Evolutionary conservation across 2,329 filamentous ascomycete species (phyloP).

Genomic region (Grosmannia penicillata): DNA sequence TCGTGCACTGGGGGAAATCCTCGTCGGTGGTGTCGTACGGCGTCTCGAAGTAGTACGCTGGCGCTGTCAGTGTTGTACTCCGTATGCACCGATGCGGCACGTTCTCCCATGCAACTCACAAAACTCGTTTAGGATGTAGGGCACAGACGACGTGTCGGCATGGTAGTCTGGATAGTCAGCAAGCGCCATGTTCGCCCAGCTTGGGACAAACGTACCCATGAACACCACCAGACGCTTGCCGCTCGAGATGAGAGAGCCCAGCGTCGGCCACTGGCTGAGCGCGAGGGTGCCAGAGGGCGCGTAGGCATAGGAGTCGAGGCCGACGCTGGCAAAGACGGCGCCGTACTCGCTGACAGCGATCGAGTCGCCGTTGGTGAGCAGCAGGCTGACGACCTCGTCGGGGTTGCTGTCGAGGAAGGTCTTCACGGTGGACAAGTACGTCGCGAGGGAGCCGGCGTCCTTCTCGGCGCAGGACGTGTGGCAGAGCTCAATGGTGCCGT

Average conservation of each 20-base stretch:
- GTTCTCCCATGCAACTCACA: too few species aligned
- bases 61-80: conserved; percentile 21
- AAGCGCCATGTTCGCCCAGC: too few species aligned
- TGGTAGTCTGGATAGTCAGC: conserved; percentile 40
- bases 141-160: conserved; percentile 30
- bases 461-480: conserved; percentile 48
- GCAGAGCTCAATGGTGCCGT: conserved; percentile 41
- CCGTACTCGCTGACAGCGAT: conserved; percentile 40
- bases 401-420: conserved; percentile 43
- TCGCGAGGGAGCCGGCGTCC: conserved; percentile 40
- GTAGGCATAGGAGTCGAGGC: conserved; percentile 43
- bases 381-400: conserved; percentile 46
- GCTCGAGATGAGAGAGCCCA: conserved; percentile 47
- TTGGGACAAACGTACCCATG: conserved; percentile 33
- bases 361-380: conserved; percentile 48
- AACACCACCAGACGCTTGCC: conserved; percentile 55
- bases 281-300: conserved; percentile 25
- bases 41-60: conserved; percentile 51
- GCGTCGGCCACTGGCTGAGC: conserved; percentile 52
- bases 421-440: conserved; percentile 42
- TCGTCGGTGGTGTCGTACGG: conserved; percentile 47
- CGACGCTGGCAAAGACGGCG: conserved; percentile 36
- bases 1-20: conserved; percentile 47
- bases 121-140: conserved; percentile 51
- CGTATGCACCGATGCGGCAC: too few species aligned